phyloP scores from a whole-genome alignment of 2,329 filamentous ascomycete genomes.

The Graphilbum ipis-grandicollis region DNA sequence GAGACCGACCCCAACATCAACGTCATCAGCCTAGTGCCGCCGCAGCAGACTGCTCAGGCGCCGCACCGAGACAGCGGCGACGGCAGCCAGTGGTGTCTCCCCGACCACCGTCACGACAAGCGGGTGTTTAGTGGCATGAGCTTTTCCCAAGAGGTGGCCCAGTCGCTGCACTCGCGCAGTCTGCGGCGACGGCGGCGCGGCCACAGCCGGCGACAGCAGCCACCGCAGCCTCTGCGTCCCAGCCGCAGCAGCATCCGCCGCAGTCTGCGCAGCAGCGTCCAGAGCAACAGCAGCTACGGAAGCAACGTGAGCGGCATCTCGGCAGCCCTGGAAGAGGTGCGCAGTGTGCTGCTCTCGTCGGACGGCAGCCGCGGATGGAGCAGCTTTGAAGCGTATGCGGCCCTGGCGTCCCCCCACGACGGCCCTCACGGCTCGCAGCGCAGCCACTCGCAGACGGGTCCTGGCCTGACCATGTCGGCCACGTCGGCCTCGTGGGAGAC shows the following conservation, averaged over 20 bases:
- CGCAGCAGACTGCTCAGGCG: too few relatives aligned
- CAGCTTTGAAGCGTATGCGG: too few relatives aligned
- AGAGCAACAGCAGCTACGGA: neutral
- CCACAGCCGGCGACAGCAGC: neutral
- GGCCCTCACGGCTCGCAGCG: neutral
- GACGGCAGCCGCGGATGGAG: neutral
- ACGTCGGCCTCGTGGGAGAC: constrained; percentile 9
- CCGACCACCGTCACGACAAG: too few relatives aligned
- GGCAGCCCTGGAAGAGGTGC: constrained; percentile 9
- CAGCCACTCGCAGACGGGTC: neutral
- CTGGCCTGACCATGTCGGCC: neutral
- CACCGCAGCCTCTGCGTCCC: neutral
- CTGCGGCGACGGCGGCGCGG: neutral
- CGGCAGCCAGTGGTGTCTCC: too few relatives aligned
- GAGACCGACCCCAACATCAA: neutral
- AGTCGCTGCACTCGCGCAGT: constrained; percentile 4
- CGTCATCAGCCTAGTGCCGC: neutral
- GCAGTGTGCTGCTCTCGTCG: constrained; percentile 5
- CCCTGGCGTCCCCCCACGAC: too few relatives aligned
- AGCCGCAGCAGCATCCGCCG: neutral
- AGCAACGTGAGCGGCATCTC: constrained; percentile 8
- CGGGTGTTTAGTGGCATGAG: neutral
- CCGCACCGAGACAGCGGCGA: too few relatives aligned
- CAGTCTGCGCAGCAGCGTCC: neutral
- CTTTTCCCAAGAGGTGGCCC: constrained; percentile 8